Evolutionary conservation across 495 filamentous ascomycete species (phyloP).

Genomic region (Beverwykella pulmonaria): DNA sequence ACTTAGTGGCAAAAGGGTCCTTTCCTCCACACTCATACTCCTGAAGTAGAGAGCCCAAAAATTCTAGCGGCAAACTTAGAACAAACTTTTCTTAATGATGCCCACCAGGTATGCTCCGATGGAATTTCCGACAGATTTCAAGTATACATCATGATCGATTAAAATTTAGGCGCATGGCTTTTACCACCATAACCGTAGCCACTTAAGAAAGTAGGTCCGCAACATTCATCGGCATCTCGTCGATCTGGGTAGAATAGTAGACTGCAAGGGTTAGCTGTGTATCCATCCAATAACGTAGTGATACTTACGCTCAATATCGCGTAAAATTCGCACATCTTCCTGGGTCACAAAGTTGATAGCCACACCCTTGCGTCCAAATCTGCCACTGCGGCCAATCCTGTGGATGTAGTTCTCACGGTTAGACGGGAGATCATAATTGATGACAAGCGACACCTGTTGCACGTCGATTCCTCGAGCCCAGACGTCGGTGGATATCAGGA

Average conservation of each 20-base stretch:
- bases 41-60: neutral
- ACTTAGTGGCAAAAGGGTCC: slow-evolving; percentile 9
- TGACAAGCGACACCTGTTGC: slow-evolving; percentile 98
- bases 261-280: slow-evolving; percentile 55
- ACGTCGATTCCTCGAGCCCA: slow-evolving; percentile 99
- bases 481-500: slow-evolving; percentile 97
- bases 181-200: neutral
- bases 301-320: slow-evolving; percentile 86
- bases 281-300: neutral
- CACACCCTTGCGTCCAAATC: slow-evolving; percentile 97
- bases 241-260: slow-evolving; percentile 97
- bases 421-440: slow-evolving; percentile 97
- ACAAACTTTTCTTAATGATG: neutral
- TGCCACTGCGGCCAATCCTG: slow-evolving; percentile 91
- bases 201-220: slow-evolving; percentile 31
- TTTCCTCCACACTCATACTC: slow-evolving; percentile 24
- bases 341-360: slow-evolving; percentile 99
- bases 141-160: neutral
- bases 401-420: slow-evolving; percentile 99
- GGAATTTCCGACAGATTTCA: neutral
- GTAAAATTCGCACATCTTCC: slow-evolving; percentile 95
- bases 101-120: neutral
- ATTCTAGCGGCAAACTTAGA: neutral
- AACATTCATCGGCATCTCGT: slow-evolving; percentile 98
- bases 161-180: neutral